Base-by-base conservation (phyloP, 371 early-diverging fungal species). In the Thermomucor indicae-seudaticae region DNA sequence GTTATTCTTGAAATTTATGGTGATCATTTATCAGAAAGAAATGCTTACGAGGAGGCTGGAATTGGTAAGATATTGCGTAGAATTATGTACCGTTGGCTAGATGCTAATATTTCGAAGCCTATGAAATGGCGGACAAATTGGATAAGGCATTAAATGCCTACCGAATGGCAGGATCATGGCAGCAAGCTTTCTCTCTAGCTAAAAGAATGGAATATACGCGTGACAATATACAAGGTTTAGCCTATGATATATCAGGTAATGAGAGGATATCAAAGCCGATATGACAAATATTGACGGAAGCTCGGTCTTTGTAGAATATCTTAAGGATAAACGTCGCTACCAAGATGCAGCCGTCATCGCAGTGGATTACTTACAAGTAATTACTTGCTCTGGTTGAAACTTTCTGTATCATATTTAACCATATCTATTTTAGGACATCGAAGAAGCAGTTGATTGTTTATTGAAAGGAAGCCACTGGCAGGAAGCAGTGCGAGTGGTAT, bases 21-120 rank as follows among this genome's bases (percentile, higher is more conserved):
- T 30, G 85, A 83, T 31, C 67, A 83, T 53, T 65, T 90, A 47
- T 64, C 69, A 17, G 53, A 62, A 8, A 74, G 58, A 24, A 76
- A 70, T 19, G 72, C 80, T 12, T 83, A 80, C 65, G 79, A 65
- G 27, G 89, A 93, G 46, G 90, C 92, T 1, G 95, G 84, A 6
- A 72, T 79, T 37, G 64, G 72, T 71, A 58, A 24, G 39, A 40
- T 20, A 25, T 23, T 51, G 43, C 49, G 39, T 16, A 49, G 29
- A n/a, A 24, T 27, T 42, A 22, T n/a, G 31, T 42, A 17, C 31
- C n/a, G 30, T 23, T 59, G 17, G 66, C 28, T 17, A 14, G 46
- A 5, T 37, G 17, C 14, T 3, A 31, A 24, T 40, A 12, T 45
- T 11, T 30, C 40, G 32, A 27, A 55, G 75, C 86, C 14, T 94